A percentile compares a stretch with the other conserved stretches of the same genome.
These are phyloP conservation scores for Magnolia officinalis DNA, from an alignment of 164 flowering plant species.

Conservation along the genomic window DNA sequence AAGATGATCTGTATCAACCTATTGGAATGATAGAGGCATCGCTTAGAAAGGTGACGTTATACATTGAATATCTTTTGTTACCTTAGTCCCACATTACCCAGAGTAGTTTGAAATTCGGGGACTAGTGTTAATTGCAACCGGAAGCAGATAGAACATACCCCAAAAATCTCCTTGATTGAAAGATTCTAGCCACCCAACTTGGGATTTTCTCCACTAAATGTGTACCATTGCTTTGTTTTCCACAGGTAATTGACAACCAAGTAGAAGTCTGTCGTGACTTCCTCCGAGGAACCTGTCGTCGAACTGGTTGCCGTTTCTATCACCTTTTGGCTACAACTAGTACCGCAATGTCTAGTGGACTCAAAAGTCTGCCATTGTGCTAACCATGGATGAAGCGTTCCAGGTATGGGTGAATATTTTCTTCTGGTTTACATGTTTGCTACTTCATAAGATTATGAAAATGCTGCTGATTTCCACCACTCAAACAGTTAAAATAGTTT, in stretches of 20 bases:
- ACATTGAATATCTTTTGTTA: no score
- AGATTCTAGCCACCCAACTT: no score
- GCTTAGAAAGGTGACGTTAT: no score
- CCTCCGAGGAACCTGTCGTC: not conserved
- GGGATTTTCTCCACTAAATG: no score
- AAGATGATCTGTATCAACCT: no score
- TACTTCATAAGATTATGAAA: not conserved
- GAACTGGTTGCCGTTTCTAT: not conserved
- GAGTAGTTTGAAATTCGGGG: no score
- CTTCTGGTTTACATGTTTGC: not conserved
- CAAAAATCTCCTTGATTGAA: no score
- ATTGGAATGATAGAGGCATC: no score
- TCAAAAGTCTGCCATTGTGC: not conserved
- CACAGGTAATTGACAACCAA: not conserved
- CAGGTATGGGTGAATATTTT: not conserved
- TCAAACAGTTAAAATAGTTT: not conserved
- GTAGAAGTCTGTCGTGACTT: slow-evolving; percentile 2
- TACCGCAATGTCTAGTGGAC: not conserved
- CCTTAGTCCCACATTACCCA: no score
- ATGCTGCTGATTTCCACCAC: not conserved
- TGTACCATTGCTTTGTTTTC: not conserved
- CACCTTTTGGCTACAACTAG: not conserved
- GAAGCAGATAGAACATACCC: no score
- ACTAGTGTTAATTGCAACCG: no score
- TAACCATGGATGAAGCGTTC: not conserved